A percentile compares a stretch with the other conserved stretches of the same genome.
phyloP scores from a whole-genome alignment of 768 basidiomycete genomes.

The Tricholoma sp. region DNA sequence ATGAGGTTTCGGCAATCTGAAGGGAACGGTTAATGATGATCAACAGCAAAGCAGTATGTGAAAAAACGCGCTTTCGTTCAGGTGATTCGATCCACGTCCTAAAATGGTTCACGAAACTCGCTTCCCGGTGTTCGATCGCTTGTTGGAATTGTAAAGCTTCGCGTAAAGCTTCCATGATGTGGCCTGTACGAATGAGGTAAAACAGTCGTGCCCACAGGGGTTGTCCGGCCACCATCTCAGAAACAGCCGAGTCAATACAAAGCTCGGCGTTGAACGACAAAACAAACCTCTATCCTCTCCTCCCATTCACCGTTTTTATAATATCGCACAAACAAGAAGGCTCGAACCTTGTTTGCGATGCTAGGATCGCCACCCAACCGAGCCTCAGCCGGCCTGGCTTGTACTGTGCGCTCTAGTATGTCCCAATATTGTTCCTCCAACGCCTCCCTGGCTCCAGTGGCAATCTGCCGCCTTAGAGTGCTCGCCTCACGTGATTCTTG shows the following conservation, averaged over 20 bases:
- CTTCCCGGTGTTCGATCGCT: constrained; percentile 72
- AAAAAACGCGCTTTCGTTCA: constrained; percentile 60
- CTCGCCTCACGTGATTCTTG: constrained; percentile 61
- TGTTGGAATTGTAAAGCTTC: constrained; percentile 68
- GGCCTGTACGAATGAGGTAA: constrained; percentile 85
- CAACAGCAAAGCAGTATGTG: not conserved
- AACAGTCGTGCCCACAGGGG: constrained; percentile 95
- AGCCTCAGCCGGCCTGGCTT: constrained; percentile 78
- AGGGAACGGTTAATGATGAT: not conserved
- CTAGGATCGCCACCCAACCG: constrained; percentile 89
- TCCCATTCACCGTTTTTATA: constrained; percentile 84
- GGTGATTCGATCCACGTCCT: constrained; percentile 78
- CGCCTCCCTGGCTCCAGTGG: constrained; percentile 70
- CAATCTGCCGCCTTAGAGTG: constrained; percentile 66
- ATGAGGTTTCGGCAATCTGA: constrained; percentile 64
- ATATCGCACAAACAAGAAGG: constrained; percentile 77
- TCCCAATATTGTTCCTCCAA: constrained; percentile 90
- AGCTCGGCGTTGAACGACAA: not conserved
- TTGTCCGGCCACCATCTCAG: constrained; percentile 75
- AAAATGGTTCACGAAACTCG: constrained; percentile 78
- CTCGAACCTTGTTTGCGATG: constrained; percentile 82
- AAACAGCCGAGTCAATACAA: constrained; percentile 1
- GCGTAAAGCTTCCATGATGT: constrained; percentile 72
- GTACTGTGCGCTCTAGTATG: constrained; percentile 76
- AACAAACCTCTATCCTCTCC: constrained; percentile 76